phyloP scores from a whole-genome alignment of 2,329 filamentous ascomycete species.

The Exophiala aquamarina region DNA sequence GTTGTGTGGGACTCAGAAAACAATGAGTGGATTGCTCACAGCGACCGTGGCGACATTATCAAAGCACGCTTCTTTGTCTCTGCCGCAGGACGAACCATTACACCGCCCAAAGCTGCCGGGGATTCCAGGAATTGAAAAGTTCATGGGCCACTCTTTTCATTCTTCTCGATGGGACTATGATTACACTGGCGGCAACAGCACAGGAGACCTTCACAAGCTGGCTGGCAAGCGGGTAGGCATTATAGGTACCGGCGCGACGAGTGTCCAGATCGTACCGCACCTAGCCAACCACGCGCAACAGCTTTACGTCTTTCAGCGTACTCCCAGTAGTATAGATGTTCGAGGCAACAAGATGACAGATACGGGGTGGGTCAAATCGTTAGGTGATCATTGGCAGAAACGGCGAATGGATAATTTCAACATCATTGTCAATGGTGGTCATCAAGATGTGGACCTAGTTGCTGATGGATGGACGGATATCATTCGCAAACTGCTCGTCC shows the following conservation, averaged over 20 bases:
- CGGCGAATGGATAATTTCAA: constrained; percentile 32
- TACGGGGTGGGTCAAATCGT: constrained; percentile 7
- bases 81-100: constrained; percentile 42
- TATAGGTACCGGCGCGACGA: constrained; percentile 41
- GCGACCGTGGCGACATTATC: constrained; percentile 29
- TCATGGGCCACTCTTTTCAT: constrained; percentile 45
- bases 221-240: constrained; percentile 34
- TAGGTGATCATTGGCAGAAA: constrained; percentile 29
- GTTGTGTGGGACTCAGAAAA: constrained; percentile 19
- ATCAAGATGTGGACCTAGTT: constrained; percentile 27
- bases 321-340: constrained; percentile 35
- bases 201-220: constrained; percentile 37
- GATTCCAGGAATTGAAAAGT: constrained; percentile 31
- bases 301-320: constrained; percentile 38
- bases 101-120: constrained; percentile 24
- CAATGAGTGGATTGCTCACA: constrained; percentile 22
- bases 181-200: constrained; percentile 37
- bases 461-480: constrained; percentile 32
- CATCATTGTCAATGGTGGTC: constrained; percentile 22
- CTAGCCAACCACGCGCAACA: constrained; percentile 25
- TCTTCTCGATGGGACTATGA: constrained; percentile 47
- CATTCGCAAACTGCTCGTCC: constrained; percentile 13
- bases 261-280: constrained; percentile 41
- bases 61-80: constrained; percentile 41
- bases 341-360: constrained; percentile 16